Percentiles rank a stretch among this genome's conserved stretches.
phyloP scores from a whole-genome alignment of 129 eudicot genomes.

The Saposhnikovia divaricata region DNA sequence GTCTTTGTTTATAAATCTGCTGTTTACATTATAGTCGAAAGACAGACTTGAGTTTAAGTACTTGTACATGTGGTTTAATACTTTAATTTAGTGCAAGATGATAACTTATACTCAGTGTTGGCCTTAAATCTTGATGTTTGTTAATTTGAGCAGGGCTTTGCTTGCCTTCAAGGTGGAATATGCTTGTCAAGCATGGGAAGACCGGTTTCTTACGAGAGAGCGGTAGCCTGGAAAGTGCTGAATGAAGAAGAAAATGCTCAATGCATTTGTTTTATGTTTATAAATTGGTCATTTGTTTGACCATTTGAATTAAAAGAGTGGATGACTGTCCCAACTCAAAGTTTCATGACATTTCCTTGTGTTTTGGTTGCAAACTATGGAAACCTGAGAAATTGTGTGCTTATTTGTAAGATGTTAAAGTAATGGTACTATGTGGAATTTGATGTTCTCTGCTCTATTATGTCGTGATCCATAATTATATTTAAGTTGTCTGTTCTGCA shows the following conservation, averaged over 20 bases:
- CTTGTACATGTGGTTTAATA: neutral
- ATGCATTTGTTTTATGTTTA: constrained; percentile 80
- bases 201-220: constrained; percentile 81
- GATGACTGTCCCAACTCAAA: neutral
- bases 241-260: constrained; percentile 77
- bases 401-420: neutral
- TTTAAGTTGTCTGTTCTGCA: too few species aligned
- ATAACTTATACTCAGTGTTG: neutral
- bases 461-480: too few species aligned
- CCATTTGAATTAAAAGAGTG: neutral
- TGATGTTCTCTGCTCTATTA: neutral
- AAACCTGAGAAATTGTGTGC: neutral
- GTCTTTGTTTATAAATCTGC: neutral
- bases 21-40: neutral
- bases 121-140: neutral
- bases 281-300: constrained; percentile 89
- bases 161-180: constrained; percentile 76
- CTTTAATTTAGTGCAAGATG: too few species aligned
- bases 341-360: neutral
- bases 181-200: constrained; percentile 96
- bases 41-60: neutral
- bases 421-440: neutral
- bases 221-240: constrained; percentile 84
- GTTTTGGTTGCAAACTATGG: neutral
- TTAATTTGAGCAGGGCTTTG: constrained; percentile 51